Base-by-base conservation (phyloP, 2,329 filamentous ascomycete genomes). In the Dactylellina parvicollis region DNA sequence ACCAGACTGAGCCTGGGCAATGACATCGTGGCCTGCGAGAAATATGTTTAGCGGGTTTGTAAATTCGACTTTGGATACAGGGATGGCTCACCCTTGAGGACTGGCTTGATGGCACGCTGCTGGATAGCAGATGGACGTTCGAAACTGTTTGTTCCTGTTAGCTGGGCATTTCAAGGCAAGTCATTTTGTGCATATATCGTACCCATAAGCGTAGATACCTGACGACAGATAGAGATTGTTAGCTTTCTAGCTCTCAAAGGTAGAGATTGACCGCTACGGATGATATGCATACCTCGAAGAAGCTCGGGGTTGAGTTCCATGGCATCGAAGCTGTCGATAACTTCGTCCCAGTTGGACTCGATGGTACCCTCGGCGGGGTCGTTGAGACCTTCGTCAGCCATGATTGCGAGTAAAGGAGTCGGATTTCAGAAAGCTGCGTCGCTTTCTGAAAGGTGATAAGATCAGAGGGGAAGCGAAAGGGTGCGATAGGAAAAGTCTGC, bases 271-370 rank as follows among this genome's bases (percentile, higher is more conserved):
- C n/a, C n/a, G n/a, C n/a, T n/a, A n/a, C n/a, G 28, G 2, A 54
- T 36, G 12, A 69, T 47, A 42, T 38, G 86, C 86, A 84, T 86
- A 89, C 88, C 95, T 85, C 95, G 92, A 82, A 99, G 92, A 81
- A 99, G 91, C 87, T 99, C 95, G 77, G 92, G 82, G 89, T 96
- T 96, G 81, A 99, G 88, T 85, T 89, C 90, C 95, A 99, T 99
- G 80, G 93, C 88, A 85, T 99, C 95, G 85, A 99, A 99, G 75
- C 92, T 96, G 85, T 99, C 96, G 84, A 95, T 94, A 81, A 94
- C 93, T 88, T 98, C 93, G 88, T 99, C 95, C 86, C 98, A 99
- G 92, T 99, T 99, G 82, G 93, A 96, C 88, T 99, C 96, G 88
- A 99, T 99, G 86, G 96, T 92, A 85, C 90, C 94, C 66, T 96